A percentile compares a stretch with the other conserved stretches of the same genome.
Conservation (phyloP, 106 monocot species). For the Phalaenopsis aphrodite region DNA sequence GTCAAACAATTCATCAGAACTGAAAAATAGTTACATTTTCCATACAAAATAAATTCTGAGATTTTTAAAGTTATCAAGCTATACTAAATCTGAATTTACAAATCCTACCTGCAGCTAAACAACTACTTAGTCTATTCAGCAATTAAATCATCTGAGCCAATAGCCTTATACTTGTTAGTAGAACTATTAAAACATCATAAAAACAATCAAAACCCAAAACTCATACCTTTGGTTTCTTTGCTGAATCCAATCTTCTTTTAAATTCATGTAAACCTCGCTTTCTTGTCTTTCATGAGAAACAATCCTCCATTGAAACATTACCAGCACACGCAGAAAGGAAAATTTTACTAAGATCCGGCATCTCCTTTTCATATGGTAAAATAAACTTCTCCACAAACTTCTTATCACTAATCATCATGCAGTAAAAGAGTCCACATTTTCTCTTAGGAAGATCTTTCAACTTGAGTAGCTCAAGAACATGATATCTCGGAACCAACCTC, state of each 20-base stretch:
- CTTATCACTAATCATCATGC: not conserved
- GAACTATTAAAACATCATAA: too few relatives aligned
- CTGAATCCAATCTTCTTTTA: not conserved
- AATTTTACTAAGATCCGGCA: constrained; percentile 18
- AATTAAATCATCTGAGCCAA: too few relatives aligned
- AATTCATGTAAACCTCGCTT: not conserved
- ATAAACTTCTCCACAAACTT: constrained; percentile 19
- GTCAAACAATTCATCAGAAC: too few relatives aligned
- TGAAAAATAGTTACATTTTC: too few relatives aligned
- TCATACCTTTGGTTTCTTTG: not conserved
- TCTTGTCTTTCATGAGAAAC: not conserved
- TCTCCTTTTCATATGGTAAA: constrained; percentile 5
- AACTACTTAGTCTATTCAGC: too few relatives aligned
- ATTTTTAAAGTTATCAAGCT: too few relatives aligned
- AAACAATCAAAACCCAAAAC: too few relatives aligned
- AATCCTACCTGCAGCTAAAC: too few relatives aligned
- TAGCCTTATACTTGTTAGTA: too few relatives aligned
- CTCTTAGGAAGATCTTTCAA: not conserved
- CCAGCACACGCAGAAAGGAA: constrained; percentile 25
- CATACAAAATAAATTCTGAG: too few relatives aligned
- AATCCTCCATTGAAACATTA: not conserved
- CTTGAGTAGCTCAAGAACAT: constrained; percentile 20
- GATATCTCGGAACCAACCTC: constrained; percentile 22
- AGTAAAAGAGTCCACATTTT: not conserved
- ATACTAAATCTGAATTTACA: too few relatives aligned